These are phyloP conservation scores for Lagenaria siceraria DNA, from an alignment of 306 rosid species.

Conservation along the genomic window DNA sequence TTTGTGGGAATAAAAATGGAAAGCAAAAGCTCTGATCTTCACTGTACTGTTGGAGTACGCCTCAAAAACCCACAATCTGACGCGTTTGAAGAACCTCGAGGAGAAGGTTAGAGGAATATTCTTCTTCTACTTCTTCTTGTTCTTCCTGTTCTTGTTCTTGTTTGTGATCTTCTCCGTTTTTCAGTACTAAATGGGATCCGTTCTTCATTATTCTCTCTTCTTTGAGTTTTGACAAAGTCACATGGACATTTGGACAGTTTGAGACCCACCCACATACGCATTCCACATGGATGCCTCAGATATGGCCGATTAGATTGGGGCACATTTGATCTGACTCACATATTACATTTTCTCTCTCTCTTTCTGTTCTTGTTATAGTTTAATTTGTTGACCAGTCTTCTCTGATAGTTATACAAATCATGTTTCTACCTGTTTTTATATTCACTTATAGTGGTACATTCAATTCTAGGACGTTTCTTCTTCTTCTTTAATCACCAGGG, in stretches of 20 bases:
- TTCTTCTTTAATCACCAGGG: not conserved
- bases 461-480: not conserved
- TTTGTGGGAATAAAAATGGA: not conserved
- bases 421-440: not conserved
- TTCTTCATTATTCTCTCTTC: not conserved
- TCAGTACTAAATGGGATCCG: not conserved
- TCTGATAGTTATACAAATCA: not conserved
- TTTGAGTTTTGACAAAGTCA: slow-evolving; percentile 50
- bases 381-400: slow-evolving; percentile 1
- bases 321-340: slow-evolving; percentile 36
- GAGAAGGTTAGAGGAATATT: not conserved
- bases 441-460: not conserved
- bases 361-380: not conserved
- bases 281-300: slow-evolving; percentile 41
- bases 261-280: slow-evolving; percentile 47
- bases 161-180: not conserved
- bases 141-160: no score
- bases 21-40: not conserved
- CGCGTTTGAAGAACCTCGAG: not conserved
- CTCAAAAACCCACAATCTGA: not conserved
- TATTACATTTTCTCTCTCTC: not conserved
- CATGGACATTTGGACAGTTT: slow-evolving; percentile 66
- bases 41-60: not conserved
- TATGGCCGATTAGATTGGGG: slow-evolving; percentile 11
- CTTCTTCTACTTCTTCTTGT: not conserved